Percentiles rank a stretch among this genome's conserved stretches.
Evolutionary conservation across 2,329 filamentous ascomycete genomes (phyloP).

Genomic region (Diaporthe australafricana): DNA sequence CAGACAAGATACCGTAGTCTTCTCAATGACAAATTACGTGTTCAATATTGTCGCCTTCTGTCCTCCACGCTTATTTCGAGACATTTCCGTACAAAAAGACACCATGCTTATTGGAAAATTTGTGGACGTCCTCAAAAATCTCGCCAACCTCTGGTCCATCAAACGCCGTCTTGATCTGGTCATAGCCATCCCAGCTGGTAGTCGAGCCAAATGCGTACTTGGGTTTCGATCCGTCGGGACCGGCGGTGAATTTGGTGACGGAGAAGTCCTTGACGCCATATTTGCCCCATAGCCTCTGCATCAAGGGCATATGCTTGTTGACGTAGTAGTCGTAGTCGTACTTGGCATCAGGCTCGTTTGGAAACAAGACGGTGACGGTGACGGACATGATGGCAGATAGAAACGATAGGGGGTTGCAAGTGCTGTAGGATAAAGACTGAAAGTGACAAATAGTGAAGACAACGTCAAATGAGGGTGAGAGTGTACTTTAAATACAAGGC

Average conservation of each 20-base stretch:
- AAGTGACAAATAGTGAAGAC: too few species aligned
- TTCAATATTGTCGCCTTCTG: too few species aligned
- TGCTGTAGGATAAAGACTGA: background rate
- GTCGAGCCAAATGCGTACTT: background rate
- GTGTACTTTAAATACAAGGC: too few species aligned
- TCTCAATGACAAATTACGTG: too few species aligned
- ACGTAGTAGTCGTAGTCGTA: constrained; percentile 3
- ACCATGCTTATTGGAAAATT: background rate
- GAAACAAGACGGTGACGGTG: background rate
- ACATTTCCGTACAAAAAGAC: background rate
- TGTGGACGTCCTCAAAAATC: background rate
- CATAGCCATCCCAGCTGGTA: background rate
- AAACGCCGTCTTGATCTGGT: background rate
- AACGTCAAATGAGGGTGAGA: too few species aligned
- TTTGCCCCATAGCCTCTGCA: background rate
- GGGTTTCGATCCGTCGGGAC: background rate
- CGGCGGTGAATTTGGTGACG: background rate
- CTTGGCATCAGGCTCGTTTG: background rate
- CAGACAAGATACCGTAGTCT: too few species aligned
- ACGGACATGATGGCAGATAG: background rate
- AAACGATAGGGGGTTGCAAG: too few species aligned
- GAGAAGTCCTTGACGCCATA: background rate
- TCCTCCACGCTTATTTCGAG: too few species aligned
- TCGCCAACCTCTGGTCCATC: background rate
- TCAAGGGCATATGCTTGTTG: background rate